Base-by-base conservation (phyloP, 2,329 filamentous ascomycete species). In the Penicillium thymicola region DNA sequence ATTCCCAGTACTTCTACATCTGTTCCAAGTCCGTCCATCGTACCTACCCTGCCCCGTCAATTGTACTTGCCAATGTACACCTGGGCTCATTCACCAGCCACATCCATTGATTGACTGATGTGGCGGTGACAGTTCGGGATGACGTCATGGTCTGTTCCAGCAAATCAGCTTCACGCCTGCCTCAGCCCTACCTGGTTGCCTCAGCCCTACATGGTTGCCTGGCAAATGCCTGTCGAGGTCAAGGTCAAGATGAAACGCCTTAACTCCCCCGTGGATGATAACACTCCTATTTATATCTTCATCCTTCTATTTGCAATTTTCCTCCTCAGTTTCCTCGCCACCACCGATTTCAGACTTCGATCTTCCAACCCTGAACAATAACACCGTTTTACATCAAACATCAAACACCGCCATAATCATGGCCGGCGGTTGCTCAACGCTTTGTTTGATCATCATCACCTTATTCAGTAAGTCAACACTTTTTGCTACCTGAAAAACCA, bases 361-460 rank as follows among this genome's bases (percentile, higher is more conserved):
- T 42, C 53, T 21, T n/a, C 41, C 23, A 58, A 60, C 47, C 23
- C 50, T 16, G 45, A 46, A 13, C 38, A 55, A 25, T 23, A 49
- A 54, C 25, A 53, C 16, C 16, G 21, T 21, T 21, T 21, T 41
- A 43, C 21, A 44, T 11, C 18, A 40, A 37, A 37, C 11, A 13
- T 11, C 11, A 32, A 32, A 32, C 30, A 32, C 28, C 3, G n/a
- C 46, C 30, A 34, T 46, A 62, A 70, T 56, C 43, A 72, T 72
- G 68, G 67, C 68, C n/a, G 70, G 69, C 27, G 59, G 67, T 13
- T 66, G 63, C 48, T 75, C 76, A 18, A 74, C 73, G 44, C 61
- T 80, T 30, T 70, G 76, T 54, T 59, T 81, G 55, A 73, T 81
- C 41, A 62, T 81, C 23, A 69, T 79, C 64, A 80, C 79, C 40